phyloP scores from a whole-genome alignment of 2,329 filamentous ascomycete species.

The Bipolaris bicolor region DNA sequence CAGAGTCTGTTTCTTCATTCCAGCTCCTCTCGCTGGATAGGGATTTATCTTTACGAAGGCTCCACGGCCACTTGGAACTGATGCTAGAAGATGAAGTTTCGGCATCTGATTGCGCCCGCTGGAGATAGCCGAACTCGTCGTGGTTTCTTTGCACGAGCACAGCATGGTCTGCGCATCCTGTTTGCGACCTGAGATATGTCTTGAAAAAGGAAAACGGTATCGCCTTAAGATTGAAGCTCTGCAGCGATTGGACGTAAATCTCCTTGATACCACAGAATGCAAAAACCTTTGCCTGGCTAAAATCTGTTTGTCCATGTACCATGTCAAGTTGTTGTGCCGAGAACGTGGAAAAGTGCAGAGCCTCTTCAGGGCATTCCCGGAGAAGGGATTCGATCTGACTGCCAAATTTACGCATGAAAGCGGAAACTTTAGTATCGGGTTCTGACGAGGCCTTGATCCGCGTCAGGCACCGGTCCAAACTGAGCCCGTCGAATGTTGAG shows the following conservation, averaged over 20 bases:
- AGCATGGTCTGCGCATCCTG: slow-evolving; percentile 54
- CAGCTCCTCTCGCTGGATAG: slow-evolving; percentile 20
- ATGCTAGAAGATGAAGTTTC: slow-evolving; percentile 7
- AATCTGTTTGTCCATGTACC: slow-evolving; percentile 37
- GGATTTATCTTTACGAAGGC: slow-evolving; percentile 18
- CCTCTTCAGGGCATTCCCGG: slow-evolving; percentile 47
- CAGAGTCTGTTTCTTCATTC: slow-evolving; percentile 38
- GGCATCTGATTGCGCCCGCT: slow-evolving; percentile 23
- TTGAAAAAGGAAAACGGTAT: slow-evolving; percentile 55
- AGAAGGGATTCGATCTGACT: slow-evolving; percentile 48
- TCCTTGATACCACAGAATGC: slow-evolving; percentile 55
- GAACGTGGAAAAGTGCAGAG: slow-evolving; percentile 53
- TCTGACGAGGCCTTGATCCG: slow-evolving; percentile 39
- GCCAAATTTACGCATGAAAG: slow-evolving; percentile 37
- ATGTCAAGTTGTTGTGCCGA: slow-evolving; percentile 50
- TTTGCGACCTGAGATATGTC: slow-evolving; percentile 52
- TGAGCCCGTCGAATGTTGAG: slow-evolving; percentile 34
- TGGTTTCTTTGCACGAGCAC: slow-evolving; percentile 54
- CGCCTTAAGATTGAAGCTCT: slow-evolving; percentile 39
- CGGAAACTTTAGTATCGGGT: slow-evolving; percentile 24
- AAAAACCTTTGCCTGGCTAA: slow-evolving; percentile 47
- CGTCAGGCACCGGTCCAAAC: slow-evolving; percentile 39
- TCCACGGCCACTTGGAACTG: slow-evolving; percentile 24
- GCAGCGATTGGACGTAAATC: slow-evolving; percentile 46
- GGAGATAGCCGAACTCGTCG: slow-evolving; percentile 53